Evolutionary conservation across 306 rosid species (phyloP).

Genomic region (Prinsepia uniflora): DNA sequence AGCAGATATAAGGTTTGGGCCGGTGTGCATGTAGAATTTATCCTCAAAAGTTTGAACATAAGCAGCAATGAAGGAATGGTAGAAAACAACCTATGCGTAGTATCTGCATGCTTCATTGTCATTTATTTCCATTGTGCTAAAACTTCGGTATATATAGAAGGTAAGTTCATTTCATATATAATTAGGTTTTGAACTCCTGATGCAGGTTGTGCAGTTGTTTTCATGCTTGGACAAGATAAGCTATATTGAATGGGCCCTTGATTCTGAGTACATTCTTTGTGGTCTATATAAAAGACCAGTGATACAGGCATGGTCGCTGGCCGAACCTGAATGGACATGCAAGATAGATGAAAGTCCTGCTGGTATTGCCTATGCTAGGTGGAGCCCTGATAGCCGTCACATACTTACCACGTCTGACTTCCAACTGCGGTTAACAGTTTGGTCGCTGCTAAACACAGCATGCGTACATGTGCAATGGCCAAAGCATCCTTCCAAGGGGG

Average conservation of each 20-base stretch:
- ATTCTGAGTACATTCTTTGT: constrained; percentile 96
- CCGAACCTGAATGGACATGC: constrained; percentile 99
- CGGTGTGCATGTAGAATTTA: neutral
- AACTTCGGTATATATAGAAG: constrained; percentile 18
- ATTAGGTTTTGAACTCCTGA: constrained; percentile 1
- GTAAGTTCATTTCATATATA: constrained; percentile 20
- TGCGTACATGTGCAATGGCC: constrained; percentile 95
- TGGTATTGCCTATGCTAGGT: constrained; percentile 90
- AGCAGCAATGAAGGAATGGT: neutral
- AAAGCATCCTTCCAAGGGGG: constrained; percentile 90
- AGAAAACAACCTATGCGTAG: neutral
- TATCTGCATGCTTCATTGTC: constrained; percentile 3
- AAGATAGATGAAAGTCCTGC: constrained; percentile 99
- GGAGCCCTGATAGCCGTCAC: constrained; percentile 99
- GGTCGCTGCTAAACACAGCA: constrained; percentile 94
- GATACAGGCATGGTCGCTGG: constrained; percentile 98
- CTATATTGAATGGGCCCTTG: constrained; percentile 96
- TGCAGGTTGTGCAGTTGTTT: constrained; percentile 97
- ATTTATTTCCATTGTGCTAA: constrained; percentile 1
- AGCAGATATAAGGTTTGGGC: neutral
- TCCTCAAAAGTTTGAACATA: neutral
- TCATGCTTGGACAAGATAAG: constrained; percentile 98
- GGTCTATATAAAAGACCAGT: constrained; percentile 87
- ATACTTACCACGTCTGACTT: constrained; percentile 92
- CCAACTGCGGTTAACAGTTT: constrained; percentile 87